A percentile compares a stretch with the other conserved stretches of the same genome.
These are phyloP conservation scores for Pulveroboletus sp. DNA, from an alignment of 1,284 basidiomycete species.

Conservation along the genomic window DNA sequence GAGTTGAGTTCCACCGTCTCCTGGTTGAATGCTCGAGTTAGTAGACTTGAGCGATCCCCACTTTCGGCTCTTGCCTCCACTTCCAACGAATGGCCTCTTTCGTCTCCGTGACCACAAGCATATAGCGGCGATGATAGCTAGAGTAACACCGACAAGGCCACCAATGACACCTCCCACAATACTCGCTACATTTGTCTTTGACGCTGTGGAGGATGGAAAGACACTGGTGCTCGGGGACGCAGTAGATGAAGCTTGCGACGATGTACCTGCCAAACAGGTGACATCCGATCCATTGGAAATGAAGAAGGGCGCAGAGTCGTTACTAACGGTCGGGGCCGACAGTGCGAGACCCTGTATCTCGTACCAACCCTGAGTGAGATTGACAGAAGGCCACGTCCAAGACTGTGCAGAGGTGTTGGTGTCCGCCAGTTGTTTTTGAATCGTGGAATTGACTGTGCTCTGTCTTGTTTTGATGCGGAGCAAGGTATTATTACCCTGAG, in stretches of 20 bases:
- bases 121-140: conserved; percentile 35
- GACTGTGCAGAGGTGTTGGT: conserved; percentile 13
- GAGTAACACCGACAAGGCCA: conserved; percentile 33
- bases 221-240: not conserved
- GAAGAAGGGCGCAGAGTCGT: conserved; percentile 41
- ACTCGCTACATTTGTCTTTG: conserved; percentile 36
- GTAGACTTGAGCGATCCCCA: conserved; percentile 35
- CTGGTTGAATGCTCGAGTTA: conserved; percentile 19
- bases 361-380: conserved; percentile 48
- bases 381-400: conserved; percentile 41
- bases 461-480: conserved; percentile 13
- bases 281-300: conserved; percentile 42
- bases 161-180: conserved; percentile 48
- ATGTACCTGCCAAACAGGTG: conserved; percentile 38
- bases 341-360: conserved; percentile 27
- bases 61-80: conserved; percentile 1
- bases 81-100: not conserved
- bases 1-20: not conserved
- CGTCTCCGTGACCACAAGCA: conserved; percentile 37
- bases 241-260: conserved; percentile 19
- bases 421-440: conserved; percentile 23
- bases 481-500: conserved; percentile 11
- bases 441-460: not conserved
- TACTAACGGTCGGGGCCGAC: conserved; percentile 1
- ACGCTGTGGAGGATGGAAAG: conserved; percentile 9